Evolutionary conservation across 2,329 filamentous ascomycete species (phyloP).

Genomic region (Aspergillus viridinutans): DNA sequence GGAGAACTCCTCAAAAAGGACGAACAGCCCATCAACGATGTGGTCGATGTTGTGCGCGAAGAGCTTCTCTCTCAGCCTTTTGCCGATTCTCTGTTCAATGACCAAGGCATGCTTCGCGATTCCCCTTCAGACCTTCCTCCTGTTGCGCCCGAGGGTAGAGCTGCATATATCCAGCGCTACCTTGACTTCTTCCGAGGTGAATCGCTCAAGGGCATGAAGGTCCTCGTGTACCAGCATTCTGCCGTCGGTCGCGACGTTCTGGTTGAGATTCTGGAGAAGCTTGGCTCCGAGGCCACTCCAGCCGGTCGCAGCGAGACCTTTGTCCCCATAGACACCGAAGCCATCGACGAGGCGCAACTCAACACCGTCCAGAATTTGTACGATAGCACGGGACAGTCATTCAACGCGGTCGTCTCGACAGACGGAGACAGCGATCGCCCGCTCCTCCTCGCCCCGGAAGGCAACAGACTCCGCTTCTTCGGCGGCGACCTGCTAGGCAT

Average conservation of each 20-base stretch:
- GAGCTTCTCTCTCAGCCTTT: constrained; percentile 23
- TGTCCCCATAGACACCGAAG: constrained; percentile 33
- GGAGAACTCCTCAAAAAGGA: constrained; percentile 32
- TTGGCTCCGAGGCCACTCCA: constrained; percentile 26
- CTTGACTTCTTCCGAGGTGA: constrained; percentile 29
- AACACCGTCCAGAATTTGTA: constrained; percentile 24
- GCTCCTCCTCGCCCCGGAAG: constrained; percentile 26
- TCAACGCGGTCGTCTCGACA: constrained; percentile 29
- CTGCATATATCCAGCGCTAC: constrained; percentile 27
- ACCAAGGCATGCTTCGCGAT: constrained; percentile 24
- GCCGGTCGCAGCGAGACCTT: constrained; percentile 32
- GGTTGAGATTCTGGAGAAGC: constrained; percentile 25
- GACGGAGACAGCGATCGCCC: constrained; percentile 34
- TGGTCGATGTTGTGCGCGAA: constrained; percentile 22
- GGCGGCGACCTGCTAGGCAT: constrained; percentile 31
- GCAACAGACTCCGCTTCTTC: constrained; percentile 28
- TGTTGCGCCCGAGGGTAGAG: constrained; percentile 16
- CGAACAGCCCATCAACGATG: constrained; percentile 28
- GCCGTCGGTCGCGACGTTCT: constrained; percentile 32
- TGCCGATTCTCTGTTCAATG: constrained; percentile 24
- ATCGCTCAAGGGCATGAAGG: constrained; percentile 22
- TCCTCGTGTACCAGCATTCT: constrained; percentile 32
- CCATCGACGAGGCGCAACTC: constrained; percentile 30
- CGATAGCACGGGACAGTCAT: constrained; percentile 19
- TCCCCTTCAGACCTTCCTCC: constrained; percentile 12